Conservation (phyloP, 2,329 filamentous ascomycete species). For the Aphanoascus verrucosus region DNA sequence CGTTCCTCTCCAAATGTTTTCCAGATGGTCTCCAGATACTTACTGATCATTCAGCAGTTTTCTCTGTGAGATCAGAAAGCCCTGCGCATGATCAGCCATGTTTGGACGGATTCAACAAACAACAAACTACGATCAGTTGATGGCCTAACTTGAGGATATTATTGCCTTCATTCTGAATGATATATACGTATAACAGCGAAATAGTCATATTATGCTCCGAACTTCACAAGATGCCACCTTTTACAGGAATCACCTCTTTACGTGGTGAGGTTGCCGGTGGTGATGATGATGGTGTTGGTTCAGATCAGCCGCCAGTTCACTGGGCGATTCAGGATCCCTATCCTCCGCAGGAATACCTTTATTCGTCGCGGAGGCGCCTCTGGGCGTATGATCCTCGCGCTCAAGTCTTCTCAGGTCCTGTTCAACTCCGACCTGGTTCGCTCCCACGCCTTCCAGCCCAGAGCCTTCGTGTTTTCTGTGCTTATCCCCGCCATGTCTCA, state of each 20-base stretch:
- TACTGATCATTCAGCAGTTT: not conserved
- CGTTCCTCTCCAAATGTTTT: not conserved
- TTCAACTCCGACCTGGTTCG: slow-evolving; percentile 12
- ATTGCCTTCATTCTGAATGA: too few relatives aligned
- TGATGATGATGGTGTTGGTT: not conserved
- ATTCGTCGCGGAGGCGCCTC: not conserved
- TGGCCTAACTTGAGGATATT: too few relatives aligned
- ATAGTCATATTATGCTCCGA: too few relatives aligned
- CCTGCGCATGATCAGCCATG: not conserved
- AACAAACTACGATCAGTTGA: too few relatives aligned
- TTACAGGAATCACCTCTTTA: not conserved
- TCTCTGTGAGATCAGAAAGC: not conserved
- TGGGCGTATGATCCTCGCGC: slow-evolving; percentile 2
- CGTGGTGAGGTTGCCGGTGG: not conserved
- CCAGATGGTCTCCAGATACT: too few relatives aligned
- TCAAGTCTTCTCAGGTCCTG: slow-evolving; percentile 4
- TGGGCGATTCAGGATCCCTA: not conserved
- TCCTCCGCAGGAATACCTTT: slow-evolving; percentile 2
- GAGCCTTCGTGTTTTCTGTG: slow-evolving; percentile 33
- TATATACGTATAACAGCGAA: too few relatives aligned
- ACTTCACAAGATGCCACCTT: not conserved
- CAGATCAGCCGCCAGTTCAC: not conserved
- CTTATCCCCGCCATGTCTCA: slow-evolving; percentile 37
- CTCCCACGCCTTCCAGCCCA: slow-evolving; percentile 38
- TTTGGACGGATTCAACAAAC: not conserved